phyloP scores from a whole-genome alignment of 768 basidiomycete genomes.

The Lentinula lateritia region DNA sequence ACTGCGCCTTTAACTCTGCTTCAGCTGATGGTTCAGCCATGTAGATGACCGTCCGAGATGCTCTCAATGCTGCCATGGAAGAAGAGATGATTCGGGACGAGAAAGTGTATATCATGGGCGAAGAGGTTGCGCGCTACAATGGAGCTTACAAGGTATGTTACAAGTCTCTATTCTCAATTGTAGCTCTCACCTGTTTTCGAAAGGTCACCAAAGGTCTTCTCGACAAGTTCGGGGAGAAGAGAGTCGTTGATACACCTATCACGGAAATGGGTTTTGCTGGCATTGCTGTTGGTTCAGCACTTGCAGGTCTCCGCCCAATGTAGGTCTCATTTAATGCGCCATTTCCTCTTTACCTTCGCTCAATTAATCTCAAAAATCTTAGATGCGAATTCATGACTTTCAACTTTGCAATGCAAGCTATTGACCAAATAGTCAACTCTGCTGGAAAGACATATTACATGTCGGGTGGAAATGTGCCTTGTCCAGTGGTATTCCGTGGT shows the following conservation, averaged over 20 bases:
- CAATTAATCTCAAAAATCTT: neutral
- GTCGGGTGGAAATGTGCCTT: conserved; percentile 98
- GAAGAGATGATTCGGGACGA: conserved; percentile 98
- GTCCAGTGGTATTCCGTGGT: conserved; percentile 98
- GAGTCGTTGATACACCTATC: conserved; percentile 95
- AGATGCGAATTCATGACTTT: conserved; percentile 99
- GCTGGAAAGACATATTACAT: conserved; percentile 99
- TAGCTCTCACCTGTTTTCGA: conserved; percentile 1
- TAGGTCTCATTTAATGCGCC: conserved; percentile 26
- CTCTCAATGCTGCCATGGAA: conserved; percentile 96
- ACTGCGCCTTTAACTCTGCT: conserved; percentile 13
- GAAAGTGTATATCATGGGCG: conserved; percentile 90
- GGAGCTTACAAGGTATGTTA: conserved; percentile 84
- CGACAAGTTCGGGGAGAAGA: conserved; percentile 98
- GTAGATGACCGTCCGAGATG: conserved; percentile 98
- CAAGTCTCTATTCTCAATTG: conserved; percentile 2
- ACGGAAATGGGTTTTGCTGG: conserved; percentile 99
- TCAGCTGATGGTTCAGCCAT: conserved; percentile 6
- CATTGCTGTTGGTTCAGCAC: conserved; percentile 89
- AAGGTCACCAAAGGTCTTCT: conserved; percentile 97
- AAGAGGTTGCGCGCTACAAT: conserved; percentile 98
- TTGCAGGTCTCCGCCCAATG: conserved; percentile 93
- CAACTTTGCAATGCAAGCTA: conserved; percentile 99
- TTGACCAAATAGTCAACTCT: conserved; percentile 99
- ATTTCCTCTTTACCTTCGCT: neutral